Evolutionary conservation across 31 red algal genomes (phyloP).

Genomic region (Asparagopsis taxiformis): DNA sequence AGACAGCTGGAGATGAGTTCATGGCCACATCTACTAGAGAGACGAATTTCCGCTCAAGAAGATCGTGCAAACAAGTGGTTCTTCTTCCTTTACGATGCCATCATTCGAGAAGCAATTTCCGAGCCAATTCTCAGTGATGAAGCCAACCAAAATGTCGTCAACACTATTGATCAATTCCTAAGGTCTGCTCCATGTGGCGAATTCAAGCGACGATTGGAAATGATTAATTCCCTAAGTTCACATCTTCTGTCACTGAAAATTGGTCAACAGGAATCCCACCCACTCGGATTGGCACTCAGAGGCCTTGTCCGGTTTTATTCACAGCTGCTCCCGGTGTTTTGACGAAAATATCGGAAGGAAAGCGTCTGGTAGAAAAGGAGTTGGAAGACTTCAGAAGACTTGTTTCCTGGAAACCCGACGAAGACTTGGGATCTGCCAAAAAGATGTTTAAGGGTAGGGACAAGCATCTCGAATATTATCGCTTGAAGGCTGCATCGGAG

Average conservation of each 20-base stretch:
- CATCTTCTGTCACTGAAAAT: conserved; percentile 27
- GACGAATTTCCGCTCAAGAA: conserved; percentile 14
- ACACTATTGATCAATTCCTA: conserved; percentile 72
- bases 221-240: conserved; percentile 39
- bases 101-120: conserved; percentile 29
- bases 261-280: background rate
- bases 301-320: conserved; percentile 51
- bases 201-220: conserved; percentile 54
- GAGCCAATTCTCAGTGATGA: background rate
- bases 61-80: conserved; percentile 43
- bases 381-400: conserved; percentile 64
- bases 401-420: conserved; percentile 46
- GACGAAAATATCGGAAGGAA: conserved; percentile 3
- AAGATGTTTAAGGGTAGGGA: conserved; percentile 40
- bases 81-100: conserved; percentile 65
- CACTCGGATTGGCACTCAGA: conserved; percentile 15
- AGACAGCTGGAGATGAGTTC: conserved; percentile 60
- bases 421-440: conserved; percentile 34
- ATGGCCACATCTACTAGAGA: conserved; percentile 57
- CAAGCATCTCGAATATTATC: conserved; percentile 75
- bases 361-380: conserved; percentile 19
- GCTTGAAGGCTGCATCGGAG: conserved; percentile 67
- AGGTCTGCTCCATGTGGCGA: conserved; percentile 76
- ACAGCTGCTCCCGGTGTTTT: conserved; percentile 10
- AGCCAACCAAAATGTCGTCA: background rate